Conservation (phyloP, 148 eudicot genomes). For the Vaccinium vitisidaea region DNA sequence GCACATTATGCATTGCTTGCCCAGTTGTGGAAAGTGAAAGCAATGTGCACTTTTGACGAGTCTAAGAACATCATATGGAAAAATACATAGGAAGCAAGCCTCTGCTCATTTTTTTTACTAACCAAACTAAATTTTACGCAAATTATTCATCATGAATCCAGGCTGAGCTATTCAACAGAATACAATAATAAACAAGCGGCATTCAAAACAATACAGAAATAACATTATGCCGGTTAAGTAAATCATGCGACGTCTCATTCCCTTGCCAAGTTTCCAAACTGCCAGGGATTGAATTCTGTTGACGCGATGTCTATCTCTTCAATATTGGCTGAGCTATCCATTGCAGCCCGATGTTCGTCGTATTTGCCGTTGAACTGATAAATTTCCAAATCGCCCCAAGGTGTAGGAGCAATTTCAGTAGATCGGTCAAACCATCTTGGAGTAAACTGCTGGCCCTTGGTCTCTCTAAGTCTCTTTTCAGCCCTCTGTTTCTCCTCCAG, state of each 20-base stretch:
- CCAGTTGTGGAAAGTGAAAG: no score
- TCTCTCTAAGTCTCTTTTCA: conserved; percentile 65
- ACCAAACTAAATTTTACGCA: neutral
- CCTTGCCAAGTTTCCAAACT: conserved; percentile 44
- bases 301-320: conserved; percentile 41
- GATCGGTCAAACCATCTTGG: conserved; percentile 68
- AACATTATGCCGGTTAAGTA: neutral
- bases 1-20: neutral
- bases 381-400: conserved; percentile 85
- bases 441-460: conserved; percentile 51
- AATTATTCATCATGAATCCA: neutral
- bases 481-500: conserved; percentile 80
- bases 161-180: neutral
- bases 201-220: neutral
- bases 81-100: no score
- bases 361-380: conserved; percentile 74
- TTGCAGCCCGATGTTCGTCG: conserved; percentile 40
- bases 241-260: conserved; percentile 30
- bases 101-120: no score
- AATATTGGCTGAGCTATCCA: conserved; percentile 35
- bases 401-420: conserved; percentile 56
- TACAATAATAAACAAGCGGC: neutral
- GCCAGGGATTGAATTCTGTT: conserved; percentile 81
- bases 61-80: no score
- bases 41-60: no score